These are phyloP conservation scores for Meyerozyma smithsonii DNA, from an alignment of 1,139 yeast genomes.

Conservation along the genomic window DNA sequence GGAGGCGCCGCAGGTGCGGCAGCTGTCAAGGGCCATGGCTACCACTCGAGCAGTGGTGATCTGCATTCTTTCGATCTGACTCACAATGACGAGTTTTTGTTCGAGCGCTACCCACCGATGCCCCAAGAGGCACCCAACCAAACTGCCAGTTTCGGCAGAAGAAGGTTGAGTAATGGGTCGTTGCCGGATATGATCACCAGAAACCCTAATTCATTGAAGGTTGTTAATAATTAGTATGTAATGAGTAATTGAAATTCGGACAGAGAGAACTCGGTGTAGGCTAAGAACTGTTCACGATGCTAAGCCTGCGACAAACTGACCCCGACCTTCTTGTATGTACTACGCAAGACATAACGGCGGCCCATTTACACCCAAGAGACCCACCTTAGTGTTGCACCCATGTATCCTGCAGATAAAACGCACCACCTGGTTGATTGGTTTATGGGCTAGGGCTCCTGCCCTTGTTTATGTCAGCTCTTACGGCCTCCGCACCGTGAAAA, in stretches of 20 bases:
- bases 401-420: no score
- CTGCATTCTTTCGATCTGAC: slow-evolving; percentile 23
- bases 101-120: slow-evolving; percentile 9
- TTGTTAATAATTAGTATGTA: slow-evolving; percentile 32
- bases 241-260: background rate
- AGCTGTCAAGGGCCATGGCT: slow-evolving; percentile 6
- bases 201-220: slow-evolving; percentile 42
- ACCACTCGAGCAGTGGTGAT: slow-evolving; percentile 14
- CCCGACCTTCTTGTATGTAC: no score
- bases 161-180: slow-evolving; percentile 65
- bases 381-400: no score
- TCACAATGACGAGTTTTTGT: slow-evolving; percentile 22
- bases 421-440: no score
- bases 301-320: no score
- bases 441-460: slow-evolving; percentile 9
- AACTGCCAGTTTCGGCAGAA: slow-evolving; percentile 36
- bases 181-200: slow-evolving; percentile 59
- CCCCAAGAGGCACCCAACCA: slow-evolving; percentile 14
- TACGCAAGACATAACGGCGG: no score
- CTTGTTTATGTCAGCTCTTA: slow-evolving; percentile 7
- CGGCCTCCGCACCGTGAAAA: slow-evolving; percentile 9
- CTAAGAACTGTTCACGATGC: no score
- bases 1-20: slow-evolving; percentile 11
- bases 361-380: no score
- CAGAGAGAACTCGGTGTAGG: no score